Base-by-base conservation (phyloP, 805 yeast genomes). In the Candida saitoana region DNA sequence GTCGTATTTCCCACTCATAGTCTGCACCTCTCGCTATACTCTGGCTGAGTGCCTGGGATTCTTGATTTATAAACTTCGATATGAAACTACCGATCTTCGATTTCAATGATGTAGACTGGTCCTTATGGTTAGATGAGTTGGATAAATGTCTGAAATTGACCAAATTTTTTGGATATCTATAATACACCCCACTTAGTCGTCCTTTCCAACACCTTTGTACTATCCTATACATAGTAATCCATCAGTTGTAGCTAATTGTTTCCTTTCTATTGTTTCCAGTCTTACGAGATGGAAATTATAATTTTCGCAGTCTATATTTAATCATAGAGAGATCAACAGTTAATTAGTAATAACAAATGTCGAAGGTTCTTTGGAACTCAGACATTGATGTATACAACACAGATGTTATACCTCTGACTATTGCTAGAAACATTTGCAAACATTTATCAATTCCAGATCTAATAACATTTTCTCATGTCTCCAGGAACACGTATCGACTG, bases 341-440 rank as follows among this genome's bases (percentile, higher is more conserved):
- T n/a, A n/a, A n/a, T n/a, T n/a, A n/a, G n/a, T n/a, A n/a, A n/a
- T n/a, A n/a, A n/a, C n/a, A n/a, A 9, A 69, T 69, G 75, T 67
- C 75, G 12, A 71, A 65, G 45, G 73, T 69, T 41, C 57, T 69
- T 43, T 69, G 75, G 75, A 69, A 69, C 51, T 49, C 69, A 15
- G 75, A 69, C 52, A 69, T 69, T 29, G 74, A 69, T 46, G 74
- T 69, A 18, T 69, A 69, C 44, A 62, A 69, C 44, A 54, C 56
- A n/a, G 51, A 54, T 19, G 62, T 58, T 8, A 69, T 70, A 17
- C 74, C 75, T 4, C 25, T 62, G 5, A 57, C 60, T 45, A 66
- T 70, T 17, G 73, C 74, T 3, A 50, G 51, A 20, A 46, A 50
- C 18, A 65, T 70, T 11, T 51, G 70, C 5, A 49, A 54, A 46